Evolutionary conservation across 148 eudicot genomes (phyloP).

Genomic region (Rhododendron ovatum): DNA sequence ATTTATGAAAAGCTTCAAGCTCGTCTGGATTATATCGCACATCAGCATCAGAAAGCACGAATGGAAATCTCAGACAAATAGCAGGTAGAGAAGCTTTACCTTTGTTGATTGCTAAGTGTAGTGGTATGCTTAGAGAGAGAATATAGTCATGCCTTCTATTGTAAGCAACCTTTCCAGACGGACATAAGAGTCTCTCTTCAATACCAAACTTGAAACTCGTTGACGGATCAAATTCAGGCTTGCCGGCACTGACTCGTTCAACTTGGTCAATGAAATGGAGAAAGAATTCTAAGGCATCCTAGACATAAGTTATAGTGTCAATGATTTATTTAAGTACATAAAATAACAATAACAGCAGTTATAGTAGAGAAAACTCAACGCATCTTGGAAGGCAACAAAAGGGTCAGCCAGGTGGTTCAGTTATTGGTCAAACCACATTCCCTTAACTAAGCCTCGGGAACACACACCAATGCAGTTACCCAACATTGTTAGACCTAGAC

Average conservation of each 20-base stretch:
- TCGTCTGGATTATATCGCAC: conserved; percentile 49
- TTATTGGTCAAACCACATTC: neutral
- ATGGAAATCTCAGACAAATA: neutral
- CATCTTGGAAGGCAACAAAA: neutral
- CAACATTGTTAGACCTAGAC: neutral
- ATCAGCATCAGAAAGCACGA: conserved; percentile 8
- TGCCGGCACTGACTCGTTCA: conserved; percentile 70
- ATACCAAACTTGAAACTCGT: conserved; percentile 90
- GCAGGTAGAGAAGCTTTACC: conserved; percentile 32
- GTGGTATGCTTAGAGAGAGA: conserved; percentile 81
- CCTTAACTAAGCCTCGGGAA: neutral
- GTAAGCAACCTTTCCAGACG: conserved; percentile 93
- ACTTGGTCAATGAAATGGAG: conserved; percentile 94
- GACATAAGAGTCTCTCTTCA: conserved; percentile 87
- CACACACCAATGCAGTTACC: neutral
- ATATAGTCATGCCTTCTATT: conserved; percentile 75
- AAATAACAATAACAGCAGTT: neutral
- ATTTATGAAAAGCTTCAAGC: conserved; percentile 56
- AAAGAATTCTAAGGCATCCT: conserved; percentile 97
- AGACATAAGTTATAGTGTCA: conserved; percentile 16
- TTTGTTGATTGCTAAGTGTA: conserved; percentile 75
- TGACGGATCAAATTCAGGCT: conserved; percentile 68
- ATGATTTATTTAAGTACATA: neutral
- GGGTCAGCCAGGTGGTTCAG: neutral
- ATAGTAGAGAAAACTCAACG: neutral